phyloP scores from a whole-genome alignment of 331 rosid species.

The Erythrophleum ivorense region DNA sequence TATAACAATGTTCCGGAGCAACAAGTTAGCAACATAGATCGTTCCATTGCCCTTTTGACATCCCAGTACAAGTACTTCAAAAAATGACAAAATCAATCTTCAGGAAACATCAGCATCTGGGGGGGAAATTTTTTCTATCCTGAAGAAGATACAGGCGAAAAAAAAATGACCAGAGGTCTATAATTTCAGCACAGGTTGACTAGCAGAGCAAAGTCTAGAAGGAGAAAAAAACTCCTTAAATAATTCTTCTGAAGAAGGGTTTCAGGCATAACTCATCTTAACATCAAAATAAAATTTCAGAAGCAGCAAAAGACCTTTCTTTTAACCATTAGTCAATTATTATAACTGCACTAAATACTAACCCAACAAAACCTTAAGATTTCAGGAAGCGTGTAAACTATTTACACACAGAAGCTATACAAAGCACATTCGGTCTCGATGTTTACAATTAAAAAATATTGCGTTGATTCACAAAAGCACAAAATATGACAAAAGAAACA shows the following conservation, averaged over 20 bases:
- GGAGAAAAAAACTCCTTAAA: no score
- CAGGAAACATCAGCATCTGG: no score
- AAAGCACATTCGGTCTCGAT: slow-evolving; percentile 29
- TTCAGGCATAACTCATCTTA: not conserved
- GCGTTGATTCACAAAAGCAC: slow-evolving; percentile 1
- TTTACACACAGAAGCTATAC: not conserved
- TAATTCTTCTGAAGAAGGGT: not conserved
- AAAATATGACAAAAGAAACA: slow-evolving; percentile 15
- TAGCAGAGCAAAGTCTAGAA: not conserved
- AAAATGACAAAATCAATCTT: no score
- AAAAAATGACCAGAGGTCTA: no score
- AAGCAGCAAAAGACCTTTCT: not conserved
- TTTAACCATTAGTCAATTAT: slow-evolving; percentile 7
- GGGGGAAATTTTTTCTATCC: no score
- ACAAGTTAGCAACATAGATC: not conserved
- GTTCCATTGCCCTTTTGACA: not conserved
- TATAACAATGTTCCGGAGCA: no score
- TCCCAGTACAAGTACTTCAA: no score
- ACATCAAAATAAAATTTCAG: not conserved
- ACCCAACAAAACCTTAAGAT: slow-evolving; percentile 11
- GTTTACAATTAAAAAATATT: slow-evolving; percentile 4
- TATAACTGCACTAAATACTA: not conserved
- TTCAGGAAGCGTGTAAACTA: not conserved
- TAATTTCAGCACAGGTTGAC: not conserved
- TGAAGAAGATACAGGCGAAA: no score